Conservation (phyloP, 108 stramenopile species). For the Bacterosira constricta region DNA sequence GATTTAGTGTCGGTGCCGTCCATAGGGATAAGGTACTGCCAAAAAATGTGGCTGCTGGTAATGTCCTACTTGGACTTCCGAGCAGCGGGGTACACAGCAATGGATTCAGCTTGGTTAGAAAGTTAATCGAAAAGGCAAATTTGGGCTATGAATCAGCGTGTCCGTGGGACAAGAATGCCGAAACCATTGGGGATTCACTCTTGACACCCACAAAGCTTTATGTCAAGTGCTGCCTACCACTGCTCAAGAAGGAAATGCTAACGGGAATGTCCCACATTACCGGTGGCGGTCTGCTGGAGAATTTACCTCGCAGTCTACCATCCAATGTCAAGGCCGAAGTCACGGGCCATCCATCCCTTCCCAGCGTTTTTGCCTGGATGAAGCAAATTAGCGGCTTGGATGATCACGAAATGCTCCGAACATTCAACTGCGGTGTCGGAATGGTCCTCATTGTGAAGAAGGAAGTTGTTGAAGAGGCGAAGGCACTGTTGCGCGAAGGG, state of each 20-base stretch:
- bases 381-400: constrained; percentile 85
- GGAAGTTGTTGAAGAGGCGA: constrained; percentile 71
- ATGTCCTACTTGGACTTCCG: constrained; percentile 91
- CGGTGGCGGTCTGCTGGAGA: constrained; percentile 96
- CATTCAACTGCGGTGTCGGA: constrained; percentile 98
- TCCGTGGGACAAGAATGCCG: constrained; percentile 82
- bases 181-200: constrained; percentile 88
- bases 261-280: constrained; percentile 98
- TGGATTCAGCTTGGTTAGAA: constrained; percentile 96
- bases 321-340: constrained; percentile 84
- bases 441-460: constrained; percentile 92
- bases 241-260: constrained; percentile 79
- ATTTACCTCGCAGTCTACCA: constrained; percentile 94
- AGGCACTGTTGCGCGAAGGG: constrained; percentile 59
- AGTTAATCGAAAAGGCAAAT: constrained; percentile 86
- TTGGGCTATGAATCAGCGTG: constrained; percentile 81
- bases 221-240: constrained; percentile 87
- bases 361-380: constrained; percentile 96
- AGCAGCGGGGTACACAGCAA: constrained; percentile 98
- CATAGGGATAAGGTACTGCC: constrained; percentile 84
- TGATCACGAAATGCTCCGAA: constrained; percentile 93
- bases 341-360: constrained; percentile 81
- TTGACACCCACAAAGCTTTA: constrained; percentile 96
- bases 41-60: constrained; percentile 77
- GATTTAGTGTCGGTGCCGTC: constrained; percentile 98